Conservation (phyloP, 805 yeast species). For the Ogataea nitratoaversa region DNA sequence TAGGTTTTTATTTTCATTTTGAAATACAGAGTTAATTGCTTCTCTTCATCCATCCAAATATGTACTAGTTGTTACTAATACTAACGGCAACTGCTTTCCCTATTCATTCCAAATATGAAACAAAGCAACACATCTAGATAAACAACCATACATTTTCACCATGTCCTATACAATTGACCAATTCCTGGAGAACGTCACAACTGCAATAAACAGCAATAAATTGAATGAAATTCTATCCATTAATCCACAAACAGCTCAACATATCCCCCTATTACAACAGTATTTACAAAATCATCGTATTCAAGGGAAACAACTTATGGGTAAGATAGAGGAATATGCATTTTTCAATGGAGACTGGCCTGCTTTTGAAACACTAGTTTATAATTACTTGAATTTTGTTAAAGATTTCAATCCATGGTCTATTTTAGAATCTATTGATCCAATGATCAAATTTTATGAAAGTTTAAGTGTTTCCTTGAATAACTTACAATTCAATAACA, state of each 20-base stretch:
- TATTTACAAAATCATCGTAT: neutral
- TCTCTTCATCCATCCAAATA: no score
- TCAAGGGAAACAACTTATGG: constrained; percentile 19
- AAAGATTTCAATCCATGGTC: constrained; percentile 58
- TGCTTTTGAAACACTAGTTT: constrained; percentile 42
- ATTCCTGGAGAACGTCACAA: constrained; percentile 11
- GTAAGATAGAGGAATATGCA: constrained; percentile 27
- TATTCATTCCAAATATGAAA: no score
- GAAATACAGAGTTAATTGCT: no score
- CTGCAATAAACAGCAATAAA: constrained; percentile 4
- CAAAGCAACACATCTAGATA: no score
- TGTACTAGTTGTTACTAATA: no score
- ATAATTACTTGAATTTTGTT: constrained; percentile 39
- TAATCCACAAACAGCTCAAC: constrained; percentile 18
- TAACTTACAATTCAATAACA: constrained; percentile 37
- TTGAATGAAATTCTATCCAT: constrained; percentile 16
- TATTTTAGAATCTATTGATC: constrained; percentile 48
- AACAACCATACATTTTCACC: no score
- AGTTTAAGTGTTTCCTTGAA: constrained; percentile 46
- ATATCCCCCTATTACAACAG: constrained; percentile 25
- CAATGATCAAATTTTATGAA: constrained; percentile 43
- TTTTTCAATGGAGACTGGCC: constrained; percentile 34
- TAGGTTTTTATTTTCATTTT: no score
- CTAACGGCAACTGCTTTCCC: no score
- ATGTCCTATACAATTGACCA: constrained; percentile 10